Evolutionary conservation across 768 basidiomycete genomes (phyloP).

Genomic region (Sarcodon sp.): DNA sequence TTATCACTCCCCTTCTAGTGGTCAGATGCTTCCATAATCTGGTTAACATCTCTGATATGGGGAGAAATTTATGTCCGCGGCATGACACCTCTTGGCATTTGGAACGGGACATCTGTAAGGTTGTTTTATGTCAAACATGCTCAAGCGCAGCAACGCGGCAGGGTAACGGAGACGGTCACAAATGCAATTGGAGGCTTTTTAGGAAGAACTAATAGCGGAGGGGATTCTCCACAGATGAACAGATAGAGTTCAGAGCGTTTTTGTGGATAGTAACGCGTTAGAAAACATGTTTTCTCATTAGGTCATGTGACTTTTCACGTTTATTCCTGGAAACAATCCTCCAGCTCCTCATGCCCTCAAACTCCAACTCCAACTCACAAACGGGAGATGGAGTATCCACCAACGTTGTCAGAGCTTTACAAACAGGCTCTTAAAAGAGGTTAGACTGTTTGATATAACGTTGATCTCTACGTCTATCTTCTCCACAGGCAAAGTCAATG

Average conservation of each 20-base stretch:
- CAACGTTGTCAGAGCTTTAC: background rate
- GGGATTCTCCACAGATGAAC: background rate
- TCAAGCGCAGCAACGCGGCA: conserved; percentile 43
- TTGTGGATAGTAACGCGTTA: no score
- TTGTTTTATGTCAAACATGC: conserved; percentile 89
- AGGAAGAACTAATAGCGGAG: conserved; percentile 20
- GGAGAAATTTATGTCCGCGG: conserved; percentile 89
- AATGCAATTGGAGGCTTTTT: conserved; percentile 74
- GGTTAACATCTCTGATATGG: conserved; percentile 92
- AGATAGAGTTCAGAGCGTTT: background rate
- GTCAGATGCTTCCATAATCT: conserved; percentile 84
- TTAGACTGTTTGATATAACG: background rate
- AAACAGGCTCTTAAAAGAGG: background rate
- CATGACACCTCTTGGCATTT: conserved; percentile 78
- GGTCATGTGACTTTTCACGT: no score
- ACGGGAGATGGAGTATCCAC: background rate
- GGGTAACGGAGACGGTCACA: conserved; percentile 67
- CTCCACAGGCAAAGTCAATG: conserved; percentile 32
- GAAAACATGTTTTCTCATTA: no score
- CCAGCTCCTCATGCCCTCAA: background rate
- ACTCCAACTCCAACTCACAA: background rate
- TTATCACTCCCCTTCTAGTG: conserved; percentile 37
- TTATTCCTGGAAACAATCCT: background rate
- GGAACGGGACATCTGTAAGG: conserved; percentile 83
- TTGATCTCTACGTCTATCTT: background rate